Conservation (phyloP, 2,329 filamentous ascomycete genomes). For the Nemania sp. region DNA sequence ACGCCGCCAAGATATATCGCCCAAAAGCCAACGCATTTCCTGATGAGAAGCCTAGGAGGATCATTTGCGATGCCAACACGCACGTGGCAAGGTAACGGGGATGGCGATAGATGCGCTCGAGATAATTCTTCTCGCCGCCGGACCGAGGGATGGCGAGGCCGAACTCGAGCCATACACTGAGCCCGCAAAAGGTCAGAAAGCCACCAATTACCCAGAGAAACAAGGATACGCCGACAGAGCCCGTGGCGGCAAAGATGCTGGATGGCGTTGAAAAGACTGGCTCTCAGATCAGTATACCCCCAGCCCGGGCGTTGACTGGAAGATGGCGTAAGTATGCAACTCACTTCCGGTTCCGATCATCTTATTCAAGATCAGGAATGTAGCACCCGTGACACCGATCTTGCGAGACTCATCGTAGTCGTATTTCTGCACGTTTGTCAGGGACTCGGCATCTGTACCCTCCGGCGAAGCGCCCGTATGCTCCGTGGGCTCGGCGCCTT, state of each 20-base stretch:
- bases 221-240: conserved; percentile 52
- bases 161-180: conserved; percentile 66
- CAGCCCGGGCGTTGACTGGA: no score
- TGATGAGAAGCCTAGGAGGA: conserved; percentile 63
- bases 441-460: conserved; percentile 29
- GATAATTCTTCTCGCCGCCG: conserved; percentile 68
- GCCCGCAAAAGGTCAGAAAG: conserved; percentile 59
- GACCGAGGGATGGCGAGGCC: conserved; percentile 64
- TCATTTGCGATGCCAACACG: conserved; percentile 63
- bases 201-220: conserved; percentile 46
- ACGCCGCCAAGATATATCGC: conserved; percentile 59
- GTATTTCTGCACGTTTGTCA: conserved; percentile 33
- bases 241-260: conserved; percentile 54
- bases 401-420: conserved; percentile 45
- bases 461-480: conserved; percentile 17
- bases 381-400: conserved; percentile 55
- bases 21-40: conserved; percentile 63
- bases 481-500: no score
- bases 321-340: conserved; percentile 31
- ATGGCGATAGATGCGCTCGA: conserved; percentile 63
- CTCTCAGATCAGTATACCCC: not conserved
- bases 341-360: conserved; percentile 62
- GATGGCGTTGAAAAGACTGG: conserved; percentile 59
- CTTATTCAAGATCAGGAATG: conserved; percentile 60
- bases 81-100: conserved; percentile 63